A percentile compares a stretch with the other conserved stretches of the same genome.
These are phyloP conservation scores for Seiridium unicorne DNA, from an alignment of 2,329 filamentous ascomycete genomes.

Conservation along the genomic window DNA sequence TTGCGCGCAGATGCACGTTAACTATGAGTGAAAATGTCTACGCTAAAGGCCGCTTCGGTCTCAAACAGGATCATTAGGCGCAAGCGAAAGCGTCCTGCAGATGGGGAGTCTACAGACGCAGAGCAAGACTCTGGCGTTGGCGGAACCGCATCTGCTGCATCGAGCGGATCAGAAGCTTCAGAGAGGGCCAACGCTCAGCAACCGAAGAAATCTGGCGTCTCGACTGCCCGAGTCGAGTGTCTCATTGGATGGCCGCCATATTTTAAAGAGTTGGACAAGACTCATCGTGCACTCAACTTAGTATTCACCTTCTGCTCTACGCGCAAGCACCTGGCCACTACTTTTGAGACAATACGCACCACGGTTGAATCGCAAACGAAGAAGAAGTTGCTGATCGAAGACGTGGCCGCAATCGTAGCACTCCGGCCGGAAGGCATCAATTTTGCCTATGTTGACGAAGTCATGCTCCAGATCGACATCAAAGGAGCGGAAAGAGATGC, in stretches of 20 bases:
- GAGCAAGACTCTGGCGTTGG: constrained; percentile 5
- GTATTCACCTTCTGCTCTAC: constrained; percentile 95
- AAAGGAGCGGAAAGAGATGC: constrained; percentile 66
- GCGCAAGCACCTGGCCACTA: constrained; percentile 87
- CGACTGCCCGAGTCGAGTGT: constrained; percentile 26
- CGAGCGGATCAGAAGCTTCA: constrained; percentile 4
- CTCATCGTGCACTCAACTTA: constrained; percentile 82
- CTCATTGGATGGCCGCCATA: constrained; percentile 66
- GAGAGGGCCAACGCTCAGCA: not conserved
- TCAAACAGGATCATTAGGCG: constrained; percentile 35
- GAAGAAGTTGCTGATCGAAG: constrained; percentile 66
- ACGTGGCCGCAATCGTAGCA: constrained; percentile 79
- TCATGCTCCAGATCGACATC: constrained; percentile 76
- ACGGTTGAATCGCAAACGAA: constrained; percentile 83
- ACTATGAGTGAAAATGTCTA: constrained; percentile 36
- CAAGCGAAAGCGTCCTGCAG: constrained; percentile 36
- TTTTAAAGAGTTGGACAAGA: constrained; percentile 71
- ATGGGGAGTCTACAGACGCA: constrained; percentile 14
- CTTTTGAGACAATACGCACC: constrained; percentile 81
- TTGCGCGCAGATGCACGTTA: constrained; percentile 21
- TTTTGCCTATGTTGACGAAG: constrained; percentile 84
- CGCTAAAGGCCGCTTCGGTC: constrained; percentile 45
- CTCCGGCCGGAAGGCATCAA: constrained; percentile 76
- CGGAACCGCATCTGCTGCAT: not conserved
- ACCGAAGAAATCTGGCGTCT: constrained; percentile 16